Evolutionary conservation across 495 filamentous ascomycete species (phyloP), one percentile per base, ranked within the genome.

Genomic region (Lophiostoma macrostomum): DNA sequence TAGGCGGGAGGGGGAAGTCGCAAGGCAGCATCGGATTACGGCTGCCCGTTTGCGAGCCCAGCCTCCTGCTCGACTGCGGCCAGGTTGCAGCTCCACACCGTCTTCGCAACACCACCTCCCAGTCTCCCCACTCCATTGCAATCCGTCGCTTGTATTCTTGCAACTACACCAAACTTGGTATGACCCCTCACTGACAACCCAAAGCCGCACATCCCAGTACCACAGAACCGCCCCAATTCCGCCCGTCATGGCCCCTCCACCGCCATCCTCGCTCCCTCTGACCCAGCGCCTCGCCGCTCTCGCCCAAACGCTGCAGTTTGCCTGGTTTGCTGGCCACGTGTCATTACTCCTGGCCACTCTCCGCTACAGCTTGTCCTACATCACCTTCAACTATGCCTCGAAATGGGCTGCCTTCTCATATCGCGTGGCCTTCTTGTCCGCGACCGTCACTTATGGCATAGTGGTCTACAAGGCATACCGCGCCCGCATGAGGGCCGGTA

Each of bases 401-500:
- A 69, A 77, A 51, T 78, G 80, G 74, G 90, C 91, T 24, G 74
- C 77, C 45, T 80, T 94, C 67, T 83, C 83, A 52, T 98, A 98
- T 70, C 90, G 94, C 58, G 76, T 86, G 28, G 86, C 90, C 32
- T 98, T 97, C 69, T 47, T 96, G 48, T 81, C 88, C 6, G 93
- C 93, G 0, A 88, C 90, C 11, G 80, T 80, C 23, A 97, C 93
- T 2, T 98, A 98, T 71, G 93, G 94, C 57, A 96, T 98, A 53
- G 93, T 98, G 16, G 94, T 97, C n/a, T 97, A 95, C 79, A 98
- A 98, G 80, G 89, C 88, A 43, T 91, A 87, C 73, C 83, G 91
- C 50, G 87, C 93, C 53, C 83, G 88, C 50, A 77, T 74, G 65
- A 73, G 74, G 55, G 71, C 73, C 35, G 73, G 79, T 32, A 78